These are phyloP conservation scores for Sphagnurus paluster DNA, from an alignment of 1,284 basidiomycete genomes.

Conservation along the genomic window DNA sequence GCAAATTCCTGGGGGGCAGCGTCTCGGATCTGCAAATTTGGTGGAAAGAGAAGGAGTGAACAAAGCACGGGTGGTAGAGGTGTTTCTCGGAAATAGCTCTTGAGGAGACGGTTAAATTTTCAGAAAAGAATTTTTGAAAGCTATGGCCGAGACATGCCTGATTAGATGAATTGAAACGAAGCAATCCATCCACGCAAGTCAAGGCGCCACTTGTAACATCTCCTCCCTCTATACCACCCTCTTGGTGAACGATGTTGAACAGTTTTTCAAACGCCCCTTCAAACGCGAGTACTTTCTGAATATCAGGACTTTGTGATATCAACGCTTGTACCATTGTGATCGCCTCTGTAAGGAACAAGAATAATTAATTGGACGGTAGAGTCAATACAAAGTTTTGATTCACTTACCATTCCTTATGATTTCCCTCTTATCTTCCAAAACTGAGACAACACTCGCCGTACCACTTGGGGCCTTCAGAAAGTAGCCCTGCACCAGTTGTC, in stretches of 20 bases:
- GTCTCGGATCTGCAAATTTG: slow-evolving; percentile 62
- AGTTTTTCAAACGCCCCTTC: slow-evolving; percentile 97
- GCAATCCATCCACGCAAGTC: slow-evolving; percentile 79
- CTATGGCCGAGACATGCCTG: slow-evolving; percentile 58
- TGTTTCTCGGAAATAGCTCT: slow-evolving; percentile 98
- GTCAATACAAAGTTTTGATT: neutral
- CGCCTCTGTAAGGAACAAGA: slow-evolving; percentile 53
- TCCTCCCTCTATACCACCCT: slow-evolving; percentile 92
- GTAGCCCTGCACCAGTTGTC: slow-evolving; percentile 82
- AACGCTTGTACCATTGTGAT: slow-evolving; percentile 84
- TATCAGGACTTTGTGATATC: slow-evolving; percentile 86
- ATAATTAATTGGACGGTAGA: slow-evolving; percentile 15
- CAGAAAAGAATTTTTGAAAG: neutral
- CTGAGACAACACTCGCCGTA: slow-evolving; percentile 67
- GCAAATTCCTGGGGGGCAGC: slow-evolving; percentile 89
- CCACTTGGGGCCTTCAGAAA: slow-evolving; percentile 85
- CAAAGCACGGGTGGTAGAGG: slow-evolving; percentile 80
- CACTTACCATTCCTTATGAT: slow-evolving; percentile 79
- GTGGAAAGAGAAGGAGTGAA: slow-evolving; percentile 85
- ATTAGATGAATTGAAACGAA: slow-evolving; percentile 94
- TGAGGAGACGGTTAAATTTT: slow-evolving; percentile 15
- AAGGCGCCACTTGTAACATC: slow-evolving; percentile 87
- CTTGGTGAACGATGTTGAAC: slow-evolving; percentile 84
- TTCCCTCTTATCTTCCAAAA: slow-evolving; percentile 80
- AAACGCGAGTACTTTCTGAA: slow-evolving; percentile 97